Conservation (phyloP, 2,329 filamentous ascomycete species). For the Nothomitra cinnamomea region DNA sequence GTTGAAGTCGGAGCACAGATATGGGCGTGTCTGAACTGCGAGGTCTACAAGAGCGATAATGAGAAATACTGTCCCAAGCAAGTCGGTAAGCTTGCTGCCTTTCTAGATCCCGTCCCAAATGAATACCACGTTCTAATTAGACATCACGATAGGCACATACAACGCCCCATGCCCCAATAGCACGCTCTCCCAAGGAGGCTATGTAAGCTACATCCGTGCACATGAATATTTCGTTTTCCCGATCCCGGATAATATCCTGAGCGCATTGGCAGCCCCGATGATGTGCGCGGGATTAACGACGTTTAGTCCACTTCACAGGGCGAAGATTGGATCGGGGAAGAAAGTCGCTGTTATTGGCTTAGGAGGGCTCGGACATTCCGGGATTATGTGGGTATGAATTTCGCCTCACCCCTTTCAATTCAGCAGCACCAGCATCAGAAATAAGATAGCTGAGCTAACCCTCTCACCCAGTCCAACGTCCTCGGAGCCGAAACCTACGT, state of each 20-base stretch:
- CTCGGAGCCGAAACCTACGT: conserved; percentile 45
- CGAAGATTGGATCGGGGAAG: conserved; percentile 60
- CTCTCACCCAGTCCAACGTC: conserved; percentile 29
- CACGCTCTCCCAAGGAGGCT: conserved; percentile 49
- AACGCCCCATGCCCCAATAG: conserved; percentile 20
- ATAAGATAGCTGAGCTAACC: not conserved
- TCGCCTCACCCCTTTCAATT: not conserved
- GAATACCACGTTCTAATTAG: too few relatives aligned
- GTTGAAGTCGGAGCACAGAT: conserved; percentile 55
- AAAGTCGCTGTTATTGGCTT: conserved; percentile 62
- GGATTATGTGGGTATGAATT: not conserved
- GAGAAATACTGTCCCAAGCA: conserved; percentile 50
- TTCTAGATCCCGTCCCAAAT: conserved; percentile 26
- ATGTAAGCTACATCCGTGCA: conserved; percentile 48
- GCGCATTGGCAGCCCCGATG: conserved; percentile 55
- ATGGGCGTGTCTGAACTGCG: conserved; percentile 46
- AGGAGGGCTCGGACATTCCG: conserved; percentile 16
- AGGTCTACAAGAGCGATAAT: conserved; percentile 46
- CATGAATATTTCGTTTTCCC: conserved; percentile 63
- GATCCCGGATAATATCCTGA: conserved; percentile 55
- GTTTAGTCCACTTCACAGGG: conserved; percentile 60
- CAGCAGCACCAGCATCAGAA: too few relatives aligned
- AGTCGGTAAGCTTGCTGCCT: conserved; percentile 15
- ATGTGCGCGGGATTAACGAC: conserved; percentile 71
- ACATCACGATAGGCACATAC: too few relatives aligned